Percentiles rank a stretch among this genome's conserved stretches.
Evolutionary conservation across 345 rosid genomes (phyloP).

Genomic region (Brassica juncea): DNA sequence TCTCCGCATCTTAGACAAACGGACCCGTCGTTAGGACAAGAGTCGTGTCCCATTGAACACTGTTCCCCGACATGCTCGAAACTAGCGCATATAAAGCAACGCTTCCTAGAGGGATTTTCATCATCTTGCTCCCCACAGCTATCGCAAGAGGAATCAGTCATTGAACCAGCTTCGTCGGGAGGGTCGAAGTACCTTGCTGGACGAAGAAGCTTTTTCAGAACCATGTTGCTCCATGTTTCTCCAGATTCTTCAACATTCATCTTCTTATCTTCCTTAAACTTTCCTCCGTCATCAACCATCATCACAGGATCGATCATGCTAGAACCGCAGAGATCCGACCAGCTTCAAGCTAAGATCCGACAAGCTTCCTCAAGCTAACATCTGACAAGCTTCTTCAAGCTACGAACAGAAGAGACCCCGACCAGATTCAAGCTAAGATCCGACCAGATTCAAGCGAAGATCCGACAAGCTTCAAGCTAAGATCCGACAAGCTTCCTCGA

Average conservation of each 20-base stretch:
- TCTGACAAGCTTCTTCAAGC: background rate
- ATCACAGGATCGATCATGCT: background rate
- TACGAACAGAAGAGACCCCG: conserved; percentile 28
- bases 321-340: background rate
- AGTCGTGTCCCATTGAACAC: conserved; percentile 70
- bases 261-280: background rate
- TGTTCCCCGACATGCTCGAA: conserved; percentile 72
- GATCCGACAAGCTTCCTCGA: conserved; percentile 19
- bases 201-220: background rate
- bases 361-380: background rate
- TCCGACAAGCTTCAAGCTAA: background rate
- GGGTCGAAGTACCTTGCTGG: background rate
- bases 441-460: background rate
- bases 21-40: conserved; percentile 64
- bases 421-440: conserved; percentile 21
- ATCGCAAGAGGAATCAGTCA: background rate
- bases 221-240: background rate
- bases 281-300: background rate
- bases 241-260: background rate
- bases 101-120: conserved; percentile 48
- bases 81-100: conserved; percentile 86
- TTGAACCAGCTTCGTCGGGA: background rate
- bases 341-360: background rate
- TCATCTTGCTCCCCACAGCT: background rate
- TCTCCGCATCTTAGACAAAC: conserved; percentile 80